Evolutionary conservation across 2,329 filamentous ascomycete genomes (phyloP), one percentile per base, ranked within the genome.

Genomic region (Phyllachora maydis): DNA sequence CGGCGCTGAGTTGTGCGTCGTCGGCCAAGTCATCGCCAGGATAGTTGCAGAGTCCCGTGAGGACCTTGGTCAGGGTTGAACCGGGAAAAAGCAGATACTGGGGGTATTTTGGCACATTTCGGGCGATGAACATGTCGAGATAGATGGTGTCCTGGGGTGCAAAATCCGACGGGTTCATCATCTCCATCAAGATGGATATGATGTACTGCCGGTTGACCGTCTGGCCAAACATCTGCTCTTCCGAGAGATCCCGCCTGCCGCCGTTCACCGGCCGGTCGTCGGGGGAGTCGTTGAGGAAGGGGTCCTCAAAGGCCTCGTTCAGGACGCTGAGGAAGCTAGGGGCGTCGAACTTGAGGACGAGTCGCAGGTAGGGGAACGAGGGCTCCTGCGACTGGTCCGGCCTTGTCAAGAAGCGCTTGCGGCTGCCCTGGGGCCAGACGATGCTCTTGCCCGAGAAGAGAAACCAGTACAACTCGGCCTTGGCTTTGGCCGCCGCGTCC

Each of bases 51-150:
- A 98, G 59, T 3, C 82, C 75, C 18, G 67, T 57, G 14, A 98
- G 58, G 7, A 93, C 72, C 28, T 70, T 71, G 28, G 82, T 78
- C 1, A 98, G 57, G 2, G 77, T 75, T 3, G 78, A 82, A 11
- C 83, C 88, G 0, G 85, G 77, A 22, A 98, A 66, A 8, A 95
- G 63, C 23, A 98, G 71, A 39, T 93, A 93, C 42, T 95, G 85
- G 1, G 83, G 82, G 39, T 92, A 98, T 44, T 98, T 98, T 4
- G 90, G 79, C 23, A 98, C 52, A 41, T 92, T 98, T 26, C 88
- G 70, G 11, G 88, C 85, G 41, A 98, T 76, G 40, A 98, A 98
- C 82, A 98, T 98, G 47, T 98, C 82, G 21, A 98, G 63, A 45
- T 92, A 98, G 26, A 98, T 78, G 8, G 77, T 83, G 40, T 95